phyloP scores from a whole-genome alignment of 2,329 filamentous ascomycete species.

The Diaporthe aspalathi region DNA sequence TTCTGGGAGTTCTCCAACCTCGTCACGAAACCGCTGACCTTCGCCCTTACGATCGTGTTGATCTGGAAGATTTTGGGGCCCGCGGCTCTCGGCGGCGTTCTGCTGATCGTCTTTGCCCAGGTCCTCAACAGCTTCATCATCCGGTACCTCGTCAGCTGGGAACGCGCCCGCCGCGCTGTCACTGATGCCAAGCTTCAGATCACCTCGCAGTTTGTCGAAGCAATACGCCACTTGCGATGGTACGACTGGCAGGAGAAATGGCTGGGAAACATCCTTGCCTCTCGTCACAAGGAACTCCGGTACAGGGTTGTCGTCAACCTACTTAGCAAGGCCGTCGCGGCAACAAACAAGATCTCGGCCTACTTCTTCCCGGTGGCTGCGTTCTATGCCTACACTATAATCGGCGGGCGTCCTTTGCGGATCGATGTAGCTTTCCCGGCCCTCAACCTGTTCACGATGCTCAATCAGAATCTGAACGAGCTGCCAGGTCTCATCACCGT shows the following conservation, averaged over 20 bases:
- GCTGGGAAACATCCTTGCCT: slow-evolving; percentile 75
- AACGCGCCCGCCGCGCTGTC: slow-evolving; percentile 76
- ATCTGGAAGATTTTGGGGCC: slow-evolving; percentile 85
- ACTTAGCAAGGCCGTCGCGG: slow-evolving; percentile 71
- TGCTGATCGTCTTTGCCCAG: slow-evolving; percentile 77
- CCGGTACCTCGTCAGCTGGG: slow-evolving; percentile 73
- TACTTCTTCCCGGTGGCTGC: slow-evolving; percentile 83
- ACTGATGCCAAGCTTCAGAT: slow-evolving; percentile 84
- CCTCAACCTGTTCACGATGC: slow-evolving; percentile 80
- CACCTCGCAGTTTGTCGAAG: slow-evolving; percentile 87
- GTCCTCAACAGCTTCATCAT: slow-evolving; percentile 76
- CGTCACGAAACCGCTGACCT: slow-evolving; percentile 79
- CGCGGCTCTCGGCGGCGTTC: slow-evolving; percentile 79
- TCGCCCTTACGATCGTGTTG: slow-evolving; percentile 78
- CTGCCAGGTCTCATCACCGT: slow-evolving; percentile 81
- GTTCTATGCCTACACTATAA: slow-evolving; percentile 82
- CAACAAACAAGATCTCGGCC: slow-evolving; percentile 77
- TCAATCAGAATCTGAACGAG: slow-evolving; percentile 79
- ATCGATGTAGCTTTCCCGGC: slow-evolving; percentile 90
- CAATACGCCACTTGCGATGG: slow-evolving; percentile 83
- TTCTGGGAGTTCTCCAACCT: slow-evolving; percentile 91
- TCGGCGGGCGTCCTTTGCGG: slow-evolving; percentile 74
- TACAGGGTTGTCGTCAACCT: slow-evolving; percentile 73
- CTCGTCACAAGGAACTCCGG: slow-evolving; percentile 74
- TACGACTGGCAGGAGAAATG: slow-evolving; percentile 85